Evolutionary conservation across 2,329 filamentous ascomycete species (phyloP), one percentile per base, ranked within the genome.

Genomic region (Didymella exigua): DNA sequence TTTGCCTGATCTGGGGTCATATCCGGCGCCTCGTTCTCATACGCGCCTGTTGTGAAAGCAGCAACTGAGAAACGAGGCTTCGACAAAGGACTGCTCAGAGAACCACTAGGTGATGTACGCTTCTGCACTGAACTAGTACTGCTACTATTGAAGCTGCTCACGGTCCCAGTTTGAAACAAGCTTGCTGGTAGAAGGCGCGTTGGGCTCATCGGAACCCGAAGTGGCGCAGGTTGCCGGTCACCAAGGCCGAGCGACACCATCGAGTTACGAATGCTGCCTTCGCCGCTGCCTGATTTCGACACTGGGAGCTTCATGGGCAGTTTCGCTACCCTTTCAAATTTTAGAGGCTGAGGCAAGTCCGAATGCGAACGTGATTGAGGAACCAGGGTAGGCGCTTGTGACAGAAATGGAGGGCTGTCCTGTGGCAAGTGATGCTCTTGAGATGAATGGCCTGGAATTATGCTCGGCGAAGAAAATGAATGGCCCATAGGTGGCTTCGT

Each of bases 261-360:
- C 23, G 49, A 51, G 10, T 63, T 54, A 3, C 51, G 51, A n/a
- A 63, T 24, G 23, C 31, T 46, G 23, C 57, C 52, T 31, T 62
- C 62, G 19, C 48, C 51, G 18, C 47, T 59, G 13, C 50, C 54
- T 42, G 50, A 49, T 11, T 48, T 43, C 1, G 62, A 65, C 45
- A 59, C 59, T 10, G 62, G 56, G 14, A 60, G 62, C 3, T 56
- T 65, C 19, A 58, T 36, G 7, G 58, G 60, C 13, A 55, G 34
- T 10, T 51, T 57, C 19, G 55, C 34, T 14, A 54, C 19, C 29
- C 46, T 49, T 16, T 42, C 48, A 23, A 61, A 60, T 3, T 41
- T 54, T 24, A 65, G 23, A 27, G 62, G 58, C 23, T 52, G 51
- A 26, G 58, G 58, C n/a, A 37, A n/a, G 14, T 48, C 27, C 8